A percentile compares a stretch with the other conserved stretches of the same genome.
phyloP scores from a whole-genome alignment of 805 yeast species.

The Zygoascus flipseniorum region DNA sequence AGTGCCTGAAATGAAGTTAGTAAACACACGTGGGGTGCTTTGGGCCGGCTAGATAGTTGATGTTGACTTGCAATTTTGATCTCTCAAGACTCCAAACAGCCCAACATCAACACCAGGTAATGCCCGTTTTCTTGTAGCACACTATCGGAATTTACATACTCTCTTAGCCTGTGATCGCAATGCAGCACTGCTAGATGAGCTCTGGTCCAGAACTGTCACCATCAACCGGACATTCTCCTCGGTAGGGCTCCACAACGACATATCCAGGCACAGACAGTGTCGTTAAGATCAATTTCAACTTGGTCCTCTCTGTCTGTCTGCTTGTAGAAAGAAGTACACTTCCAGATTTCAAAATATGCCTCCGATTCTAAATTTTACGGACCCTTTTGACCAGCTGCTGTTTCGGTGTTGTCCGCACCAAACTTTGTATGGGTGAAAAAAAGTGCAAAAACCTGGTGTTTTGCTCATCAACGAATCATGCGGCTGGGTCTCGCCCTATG shows the following conservation, averaged over 20 bases:
- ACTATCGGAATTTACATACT: slow-evolving; percentile 11
- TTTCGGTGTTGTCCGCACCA: not conserved
- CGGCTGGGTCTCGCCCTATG: not conserved
- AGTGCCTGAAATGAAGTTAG: slow-evolving; percentile 36
- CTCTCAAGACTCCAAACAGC: no score
- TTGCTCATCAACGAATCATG: not conserved
- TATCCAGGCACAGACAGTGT: not conserved
- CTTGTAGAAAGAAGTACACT: no score
- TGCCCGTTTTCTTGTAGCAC: not conserved
- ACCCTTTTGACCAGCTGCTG: not conserved
- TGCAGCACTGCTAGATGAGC: slow-evolving; percentile 50
- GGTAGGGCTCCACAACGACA: slow-evolving; percentile 56
- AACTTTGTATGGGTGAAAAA: not conserved
- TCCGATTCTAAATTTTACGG: no score
- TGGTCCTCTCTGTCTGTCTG: no score
- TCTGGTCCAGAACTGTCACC: slow-evolving; percentile 56
- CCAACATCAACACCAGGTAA: not conserved
- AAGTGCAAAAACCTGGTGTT: not conserved
- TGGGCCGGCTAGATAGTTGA: not conserved
- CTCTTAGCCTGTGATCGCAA: slow-evolving; percentile 62
- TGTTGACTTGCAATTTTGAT: not conserved
- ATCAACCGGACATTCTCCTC: slow-evolving; percentile 54
- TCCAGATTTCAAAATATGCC: no score
- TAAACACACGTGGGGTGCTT: not conserved
- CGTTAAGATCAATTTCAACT: not conserved